Conservation (phyloP, 345 rosid species). For the thale cress (Arabidopsis thaliana) region DNA sequence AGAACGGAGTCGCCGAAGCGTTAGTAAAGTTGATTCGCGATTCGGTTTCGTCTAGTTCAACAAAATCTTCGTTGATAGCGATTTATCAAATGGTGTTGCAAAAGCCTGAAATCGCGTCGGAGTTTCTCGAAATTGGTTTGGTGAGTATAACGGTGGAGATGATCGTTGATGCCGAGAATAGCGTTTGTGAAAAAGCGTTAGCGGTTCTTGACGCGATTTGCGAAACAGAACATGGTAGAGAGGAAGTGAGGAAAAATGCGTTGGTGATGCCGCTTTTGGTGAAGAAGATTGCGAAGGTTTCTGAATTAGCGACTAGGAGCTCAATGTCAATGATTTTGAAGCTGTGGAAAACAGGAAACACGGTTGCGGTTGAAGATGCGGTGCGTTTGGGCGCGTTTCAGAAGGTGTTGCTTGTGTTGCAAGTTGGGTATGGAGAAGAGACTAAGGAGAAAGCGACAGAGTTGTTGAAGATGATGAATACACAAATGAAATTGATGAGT, state of each 20-base stretch:
- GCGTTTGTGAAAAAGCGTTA: conserved; percentile 64
- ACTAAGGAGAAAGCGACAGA: conserved; percentile 73
- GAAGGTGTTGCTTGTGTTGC: conserved; percentile 71
- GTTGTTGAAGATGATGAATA: conserved; percentile 68
- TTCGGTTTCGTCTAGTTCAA: conserved; percentile 61
- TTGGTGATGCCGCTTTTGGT: conserved; percentile 63
- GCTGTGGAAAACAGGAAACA: conserved; percentile 50
- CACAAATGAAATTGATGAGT: conserved; percentile 49
- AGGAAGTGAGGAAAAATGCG: conserved; percentile 48
- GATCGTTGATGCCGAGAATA: conserved; percentile 54
- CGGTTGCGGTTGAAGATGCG: conserved; percentile 49
- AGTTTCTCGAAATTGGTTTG: conserved; percentile 58
- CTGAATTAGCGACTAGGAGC: conserved; percentile 65
- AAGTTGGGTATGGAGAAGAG: conserved; percentile 66
- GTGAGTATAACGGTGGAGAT: conserved; percentile 59
- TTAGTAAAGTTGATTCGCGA: conserved; percentile 59
- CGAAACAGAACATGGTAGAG: conserved; percentile 51
- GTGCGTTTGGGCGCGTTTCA: conserved; percentile 78
- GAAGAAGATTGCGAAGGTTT: conserved; percentile 69
- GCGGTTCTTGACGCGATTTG: conserved; percentile 65
- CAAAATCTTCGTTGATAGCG: conserved; percentile 57
- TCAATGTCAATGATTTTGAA: conserved; percentile 65
- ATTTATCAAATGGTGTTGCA: conserved; percentile 54
- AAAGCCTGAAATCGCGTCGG: conserved; percentile 31
- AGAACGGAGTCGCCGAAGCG: conserved; percentile 55